phyloP scores from a whole-genome alignment of 805 yeast species.

The Myxozyma udenii region DNA sequence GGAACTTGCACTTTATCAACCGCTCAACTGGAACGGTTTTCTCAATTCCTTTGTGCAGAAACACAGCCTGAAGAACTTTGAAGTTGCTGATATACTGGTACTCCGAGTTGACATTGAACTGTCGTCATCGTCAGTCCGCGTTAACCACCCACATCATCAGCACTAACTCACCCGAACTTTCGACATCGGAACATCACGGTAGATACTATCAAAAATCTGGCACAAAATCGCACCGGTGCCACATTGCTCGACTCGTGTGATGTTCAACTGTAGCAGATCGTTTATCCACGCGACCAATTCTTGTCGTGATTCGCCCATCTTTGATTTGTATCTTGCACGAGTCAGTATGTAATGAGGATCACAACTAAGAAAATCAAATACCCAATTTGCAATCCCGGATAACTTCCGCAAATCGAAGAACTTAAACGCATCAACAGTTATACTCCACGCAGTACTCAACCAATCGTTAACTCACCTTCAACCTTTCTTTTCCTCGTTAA shows the following conservation, averaged over 20 bases:
- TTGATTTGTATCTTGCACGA: no score
- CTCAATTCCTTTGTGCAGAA: conserved; percentile 65
- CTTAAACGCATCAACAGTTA: no score
- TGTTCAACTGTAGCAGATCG: conserved; percentile 58
- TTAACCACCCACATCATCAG: neutral
- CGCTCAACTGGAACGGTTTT: conserved; percentile 77
- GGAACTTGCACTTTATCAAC: conserved; percentile 81
- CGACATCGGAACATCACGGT: conserved; percentile 74
- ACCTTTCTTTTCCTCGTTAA: no score
- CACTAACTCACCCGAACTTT: conserved; percentile 51
- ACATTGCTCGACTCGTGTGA: conserved; percentile 82
- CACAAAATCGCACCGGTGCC: conserved; percentile 96
- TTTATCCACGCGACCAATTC: conserved; percentile 87
- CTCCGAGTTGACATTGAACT: conserved; percentile 63
- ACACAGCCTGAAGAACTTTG: conserved; percentile 81
- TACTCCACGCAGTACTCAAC: no score
- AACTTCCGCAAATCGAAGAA: no score
- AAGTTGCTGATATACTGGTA: conserved; percentile 76
- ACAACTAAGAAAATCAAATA: no score
- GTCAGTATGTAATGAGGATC: no score
- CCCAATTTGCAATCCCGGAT: no score
- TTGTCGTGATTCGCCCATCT: conserved; percentile 70
- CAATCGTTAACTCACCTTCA: no score
- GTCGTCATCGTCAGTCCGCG: neutral
- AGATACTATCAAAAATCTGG: conserved; percentile 83